Base-by-base conservation (phyloP, 176 grass and related monocot genomes). In the Carex scoparia region DNA sequence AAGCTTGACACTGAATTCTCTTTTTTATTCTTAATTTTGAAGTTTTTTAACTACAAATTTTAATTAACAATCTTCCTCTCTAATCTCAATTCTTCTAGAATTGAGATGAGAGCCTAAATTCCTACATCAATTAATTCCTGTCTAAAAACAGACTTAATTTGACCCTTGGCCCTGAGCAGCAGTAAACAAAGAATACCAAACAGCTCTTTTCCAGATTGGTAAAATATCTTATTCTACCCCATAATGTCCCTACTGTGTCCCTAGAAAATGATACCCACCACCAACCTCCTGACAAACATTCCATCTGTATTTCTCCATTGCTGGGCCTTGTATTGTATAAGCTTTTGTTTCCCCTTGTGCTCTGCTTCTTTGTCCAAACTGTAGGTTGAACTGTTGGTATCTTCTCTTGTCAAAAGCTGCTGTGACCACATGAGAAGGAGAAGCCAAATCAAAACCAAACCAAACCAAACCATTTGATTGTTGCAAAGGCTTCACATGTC, bases 311-410 rank as follows among this genome's bases (percentile, higher is more conserved):
- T 69, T 33, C 81, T 55, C 61, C 81, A 83, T 57, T 54, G 62
- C 49, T 31, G 46, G 40, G 10, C 79, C 35, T 82, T 65, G 79
- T 65, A 9, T 49, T 65, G 79, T 65, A 9, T 49, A 82, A 82
- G 42, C 19, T 56, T 69, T 65, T 83, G 42, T 67, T 83, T 46
- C 42, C 60, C 15, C 58, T 74, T 53, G 18, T 51, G 44, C 10
- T 64, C 79, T 82, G 59, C 14, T 82, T 62, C 61, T 68, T 68
- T 66, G 81, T 83, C 81, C 61, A 46, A 33, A 83, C 33, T 54
- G 81, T 69, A 83, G 81, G 81, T 69, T 83, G 18, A 83, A 83
- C 62, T 83, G 81, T 68, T 83, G 81, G 63, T 69, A 10, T 83
- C 59, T 83, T 83, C 46, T 11, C 44, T 27, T 67, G 65, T 83